Percentiles rank a stretch among this genome's conserved stretches.
Conservation (phyloP, 257 asterid genomes). For the Leonotis leonurus region DNA sequence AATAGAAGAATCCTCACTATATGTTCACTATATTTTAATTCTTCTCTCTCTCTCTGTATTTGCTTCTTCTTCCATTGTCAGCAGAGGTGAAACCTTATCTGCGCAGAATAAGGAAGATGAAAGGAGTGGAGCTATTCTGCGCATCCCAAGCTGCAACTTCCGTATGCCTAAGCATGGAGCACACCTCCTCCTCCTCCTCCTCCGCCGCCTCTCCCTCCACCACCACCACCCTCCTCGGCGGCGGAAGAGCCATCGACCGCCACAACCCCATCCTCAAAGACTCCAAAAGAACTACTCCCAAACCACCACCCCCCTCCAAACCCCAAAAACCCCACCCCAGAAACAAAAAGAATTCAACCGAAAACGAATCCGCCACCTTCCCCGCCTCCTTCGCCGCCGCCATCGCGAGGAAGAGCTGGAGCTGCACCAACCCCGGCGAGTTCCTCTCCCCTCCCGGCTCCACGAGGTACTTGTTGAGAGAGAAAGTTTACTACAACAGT, state of each 20-base stretch:
- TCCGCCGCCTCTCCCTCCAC: slow-evolving; percentile 29
- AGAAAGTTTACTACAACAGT: slow-evolving; percentile 27
- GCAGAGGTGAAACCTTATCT: neutral
- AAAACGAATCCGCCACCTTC: slow-evolving; percentile 10
- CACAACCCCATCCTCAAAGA: slow-evolving; percentile 49
- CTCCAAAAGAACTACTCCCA: slow-evolving; percentile 28
- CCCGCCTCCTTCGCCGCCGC: neutral
- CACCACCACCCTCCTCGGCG: slow-evolving; percentile 28
- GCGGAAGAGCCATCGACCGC: slow-evolving; percentile 52
- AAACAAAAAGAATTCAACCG: slow-evolving; percentile 12
- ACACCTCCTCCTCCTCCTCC: slow-evolving; percentile 8
- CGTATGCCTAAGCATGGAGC: slow-evolving; percentile 44
- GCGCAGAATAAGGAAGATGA: slow-evolving; percentile 20
- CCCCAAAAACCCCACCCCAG: neutral
- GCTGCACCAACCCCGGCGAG: slow-evolving; percentile 46
- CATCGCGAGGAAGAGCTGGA: slow-evolving; percentile 39
- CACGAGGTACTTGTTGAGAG: slow-evolving; percentile 57
- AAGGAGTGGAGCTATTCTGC: slow-evolving; percentile 59
- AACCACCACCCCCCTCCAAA: slow-evolving; percentile 3
- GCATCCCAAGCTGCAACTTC: slow-evolving; percentile 63
- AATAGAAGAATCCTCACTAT: too few relatives aligned
- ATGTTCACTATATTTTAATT: too few relatives aligned
- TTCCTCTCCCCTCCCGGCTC: slow-evolving; percentile 75
- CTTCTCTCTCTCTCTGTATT: too few relatives aligned
- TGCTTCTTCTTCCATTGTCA: too few relatives aligned